Percentiles rank a stretch among this genome's conserved stretches.
Evolutionary conservation across 2,329 filamentous ascomycete species (phyloP).

Genomic region (Colletotrichum sp.): DNA sequence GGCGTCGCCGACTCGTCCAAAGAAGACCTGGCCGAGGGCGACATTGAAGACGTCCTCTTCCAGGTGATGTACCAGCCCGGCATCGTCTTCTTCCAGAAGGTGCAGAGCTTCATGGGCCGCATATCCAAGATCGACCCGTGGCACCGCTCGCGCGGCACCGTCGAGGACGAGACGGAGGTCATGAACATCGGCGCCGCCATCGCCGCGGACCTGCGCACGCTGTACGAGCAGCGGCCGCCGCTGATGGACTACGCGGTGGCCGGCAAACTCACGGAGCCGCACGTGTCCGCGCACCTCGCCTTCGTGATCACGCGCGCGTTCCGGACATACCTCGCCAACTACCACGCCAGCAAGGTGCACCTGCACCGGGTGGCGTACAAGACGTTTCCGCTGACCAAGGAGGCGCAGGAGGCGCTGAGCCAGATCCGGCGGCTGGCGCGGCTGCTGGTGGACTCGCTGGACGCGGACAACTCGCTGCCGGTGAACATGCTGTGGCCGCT

Average conservation of each 20-base stretch:
- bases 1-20: constrained; percentile 26
- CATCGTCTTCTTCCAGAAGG: constrained; percentile 61
- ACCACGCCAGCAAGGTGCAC: constrained; percentile 60
- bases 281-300: constrained; percentile 53
- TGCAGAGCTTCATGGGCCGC: constrained; percentile 61
- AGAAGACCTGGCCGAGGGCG: constrained; percentile 30
- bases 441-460: constrained; percentile 45
- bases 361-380: constrained; percentile 63
- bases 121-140: constrained; percentile 62
- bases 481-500: constrained; percentile 64
- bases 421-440: constrained; percentile 53
- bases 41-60: constrained; percentile 56
- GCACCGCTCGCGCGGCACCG: constrained; percentile 59
- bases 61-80: constrained; percentile 61
- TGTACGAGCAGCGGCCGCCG: constrained; percentile 55
- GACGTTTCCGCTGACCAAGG: constrained; percentile 54
- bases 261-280: constrained; percentile 51
- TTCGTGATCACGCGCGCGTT: constrained; percentile 57
- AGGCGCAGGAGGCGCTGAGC: constrained; percentile 50
- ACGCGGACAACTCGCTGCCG: constrained; percentile 50
- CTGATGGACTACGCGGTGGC: constrained; percentile 62
- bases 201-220: constrained; percentile 50
- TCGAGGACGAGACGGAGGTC: constrained; percentile 63
- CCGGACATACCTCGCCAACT: constrained; percentile 60
- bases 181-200: constrained; percentile 59